These are phyloP conservation scores for Sugiyamaella sp. DNA, from an alignment of 1,139 yeast genomes.

Conservation along the genomic window DNA sequence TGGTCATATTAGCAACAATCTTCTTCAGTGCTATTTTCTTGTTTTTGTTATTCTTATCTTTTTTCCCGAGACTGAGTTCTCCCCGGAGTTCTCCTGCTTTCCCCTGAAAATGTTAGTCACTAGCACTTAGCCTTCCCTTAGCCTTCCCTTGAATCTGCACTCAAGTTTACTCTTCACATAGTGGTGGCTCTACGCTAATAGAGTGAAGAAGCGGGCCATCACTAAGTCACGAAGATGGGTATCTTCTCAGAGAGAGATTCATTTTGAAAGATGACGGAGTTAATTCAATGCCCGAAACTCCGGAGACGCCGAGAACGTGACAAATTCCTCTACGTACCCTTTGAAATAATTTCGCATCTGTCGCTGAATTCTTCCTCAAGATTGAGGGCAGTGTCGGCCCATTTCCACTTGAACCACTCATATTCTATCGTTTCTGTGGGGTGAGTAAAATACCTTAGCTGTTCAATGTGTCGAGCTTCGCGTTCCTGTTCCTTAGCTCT, in stretches of 20 bases:
- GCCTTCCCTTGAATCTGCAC: too few relatives aligned
- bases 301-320: neutral
- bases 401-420: constrained; percentile 18
- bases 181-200: too few relatives aligned
- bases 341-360: constrained; percentile 39
- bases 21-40: constrained; percentile 70
- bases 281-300: too few relatives aligned
- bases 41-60: constrained; percentile 49
- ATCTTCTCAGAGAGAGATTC: too few relatives aligned
- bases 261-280: too few relatives aligned
- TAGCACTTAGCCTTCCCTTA: too few relatives aligned
- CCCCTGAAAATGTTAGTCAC: constrained; percentile 36
- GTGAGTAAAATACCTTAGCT: too few relatives aligned
- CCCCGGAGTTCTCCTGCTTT: constrained; percentile 58
- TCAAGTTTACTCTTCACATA: too few relatives aligned
- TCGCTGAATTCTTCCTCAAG: constrained; percentile 20
- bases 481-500: too few relatives aligned
- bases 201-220: too few relatives aligned
- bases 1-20: constrained; percentile 78
- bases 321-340: constrained; percentile 30
- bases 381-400: constrained; percentile 15
- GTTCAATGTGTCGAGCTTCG: too few relatives aligned
- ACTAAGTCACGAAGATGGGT: too few relatives aligned
- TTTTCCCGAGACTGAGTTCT: constrained; percentile 59
- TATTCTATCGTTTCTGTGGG: neutral